phyloP scores from a whole-genome alignment of 2,329 filamentous ascomycete genomes.

The Colletotrichum sp. region DNA sequence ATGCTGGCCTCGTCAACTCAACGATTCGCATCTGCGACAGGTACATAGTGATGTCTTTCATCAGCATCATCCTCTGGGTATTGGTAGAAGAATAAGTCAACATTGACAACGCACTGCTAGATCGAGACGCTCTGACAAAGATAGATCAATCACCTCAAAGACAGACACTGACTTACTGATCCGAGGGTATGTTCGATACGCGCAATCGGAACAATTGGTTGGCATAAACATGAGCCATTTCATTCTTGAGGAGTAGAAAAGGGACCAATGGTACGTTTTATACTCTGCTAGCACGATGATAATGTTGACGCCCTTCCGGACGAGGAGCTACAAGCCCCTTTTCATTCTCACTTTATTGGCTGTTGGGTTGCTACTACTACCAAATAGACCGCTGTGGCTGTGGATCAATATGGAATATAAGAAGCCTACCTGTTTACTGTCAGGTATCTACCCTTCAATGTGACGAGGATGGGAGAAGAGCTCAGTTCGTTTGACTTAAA shows the following conservation, averaged over 20 bases:
- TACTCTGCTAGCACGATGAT: background rate
- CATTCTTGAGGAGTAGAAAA: background rate
- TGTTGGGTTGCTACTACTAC: background rate
- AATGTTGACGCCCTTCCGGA: background rate
- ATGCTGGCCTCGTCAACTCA: too few species aligned
- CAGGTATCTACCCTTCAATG: background rate
- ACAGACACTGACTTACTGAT: background rate
- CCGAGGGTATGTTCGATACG: background rate
- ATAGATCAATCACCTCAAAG: background rate
- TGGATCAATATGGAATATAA: background rate
- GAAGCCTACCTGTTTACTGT: background rate
- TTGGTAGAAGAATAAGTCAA: background rate
- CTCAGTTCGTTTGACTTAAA: background rate
- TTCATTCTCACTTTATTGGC: background rate
- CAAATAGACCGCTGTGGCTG: background rate
- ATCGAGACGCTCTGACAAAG: background rate
- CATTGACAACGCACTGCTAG: background rate
- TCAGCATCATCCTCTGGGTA: background rate
- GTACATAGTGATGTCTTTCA: background rate
- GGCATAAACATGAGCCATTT: too few species aligned
- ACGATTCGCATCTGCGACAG: too few species aligned
- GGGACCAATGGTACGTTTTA: background rate
- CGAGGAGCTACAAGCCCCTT: background rate
- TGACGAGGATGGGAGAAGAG: background rate
- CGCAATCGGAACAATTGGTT: background rate